These are phyloP conservation scores for Pythium rhizo-oryzae DNA, from an alignment of 352 stramenopile species.

Conservation along the genomic window DNA sequence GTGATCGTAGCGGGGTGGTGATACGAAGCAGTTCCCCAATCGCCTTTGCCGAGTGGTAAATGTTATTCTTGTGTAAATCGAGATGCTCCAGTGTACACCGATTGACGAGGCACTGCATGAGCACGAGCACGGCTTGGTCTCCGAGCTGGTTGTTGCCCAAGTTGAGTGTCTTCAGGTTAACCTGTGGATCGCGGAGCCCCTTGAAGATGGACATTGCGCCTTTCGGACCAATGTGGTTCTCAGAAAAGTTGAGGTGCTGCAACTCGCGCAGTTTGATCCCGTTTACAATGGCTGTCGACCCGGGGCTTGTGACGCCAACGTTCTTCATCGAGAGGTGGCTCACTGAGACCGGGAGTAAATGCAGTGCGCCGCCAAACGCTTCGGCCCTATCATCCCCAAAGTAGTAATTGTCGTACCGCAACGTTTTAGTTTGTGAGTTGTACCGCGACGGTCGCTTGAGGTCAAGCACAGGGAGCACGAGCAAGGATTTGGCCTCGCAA, in stretches of 20 bases:
- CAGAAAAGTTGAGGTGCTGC: conserved; percentile 66
- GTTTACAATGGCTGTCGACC: conserved; percentile 60
- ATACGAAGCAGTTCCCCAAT: conserved; percentile 67
- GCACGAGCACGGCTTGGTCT: conserved; percentile 53
- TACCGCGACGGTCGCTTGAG: conserved; percentile 52
- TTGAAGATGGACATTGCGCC: conserved; percentile 59
- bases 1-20: conserved; percentile 51
- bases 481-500: conserved; percentile 55
- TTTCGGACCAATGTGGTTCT: conserved; percentile 63
- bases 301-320: conserved; percentile 56
- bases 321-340: conserved; percentile 74
- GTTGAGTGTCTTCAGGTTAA: conserved; percentile 65
- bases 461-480: conserved; percentile 72
- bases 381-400: conserved; percentile 70
- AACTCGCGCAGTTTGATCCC: conserved; percentile 54
- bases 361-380: conserved; percentile 58
- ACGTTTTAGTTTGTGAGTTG: conserved; percentile 37
- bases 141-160: conserved; percentile 76
- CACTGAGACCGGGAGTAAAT: conserved; percentile 58
- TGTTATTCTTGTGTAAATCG: conserved; percentile 63
- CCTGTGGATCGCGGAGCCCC: conserved; percentile 52
- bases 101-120: conserved; percentile 70
- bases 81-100: conserved; percentile 68
- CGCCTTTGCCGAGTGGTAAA: conserved; percentile 59
- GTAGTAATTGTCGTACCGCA: conserved; percentile 78